These are phyloP conservation scores for Cylindrotheca closterium DNA, from an alignment of 108 stramenopile species.

Conservation along the genomic window DNA sequence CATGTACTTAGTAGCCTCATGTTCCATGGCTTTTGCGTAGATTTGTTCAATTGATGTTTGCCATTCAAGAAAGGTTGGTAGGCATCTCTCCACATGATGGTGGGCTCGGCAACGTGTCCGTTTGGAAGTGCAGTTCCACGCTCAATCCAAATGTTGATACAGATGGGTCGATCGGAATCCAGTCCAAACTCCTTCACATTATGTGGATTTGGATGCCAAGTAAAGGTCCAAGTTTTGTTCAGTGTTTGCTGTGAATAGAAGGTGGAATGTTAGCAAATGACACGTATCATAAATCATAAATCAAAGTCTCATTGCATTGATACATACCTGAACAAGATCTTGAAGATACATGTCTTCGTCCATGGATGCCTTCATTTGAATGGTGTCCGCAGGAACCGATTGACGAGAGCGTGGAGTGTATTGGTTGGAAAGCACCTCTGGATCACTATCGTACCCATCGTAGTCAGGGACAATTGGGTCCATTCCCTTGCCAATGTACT, in stretches of 20 bases:
- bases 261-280: neutral
- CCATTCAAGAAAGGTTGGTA: conserved; percentile 25
- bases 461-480: conserved; percentile 5
- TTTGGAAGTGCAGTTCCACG: conserved; percentile 33
- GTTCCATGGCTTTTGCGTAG: conserved; percentile 38
- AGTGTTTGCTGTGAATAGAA: conserved; percentile 27
- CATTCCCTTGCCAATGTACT: conserved; percentile 2
- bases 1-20: conserved; percentile 40
- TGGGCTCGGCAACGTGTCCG: conserved; percentile 33
- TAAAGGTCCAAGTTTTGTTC: conserved; percentile 41
- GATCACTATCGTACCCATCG: conserved; percentile 42
- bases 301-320: neutral
- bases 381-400: neutral
- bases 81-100: conserved; percentile 45
- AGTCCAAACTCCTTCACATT: conserved; percentile 28
- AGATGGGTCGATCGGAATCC: conserved; percentile 13
- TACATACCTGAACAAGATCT: neutral
- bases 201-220: conserved; percentile 35
- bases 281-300: neutral
- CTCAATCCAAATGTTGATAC: conserved; percentile 41
- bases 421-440: conserved; percentile 19
- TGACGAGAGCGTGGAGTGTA: neutral
- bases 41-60: conserved; percentile 15
- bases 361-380: too few species aligned
- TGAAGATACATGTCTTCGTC: conserved; percentile 3